Conservation (phyloP, 352 stramenopile species). For the Pythium guiyangense region DNA sequence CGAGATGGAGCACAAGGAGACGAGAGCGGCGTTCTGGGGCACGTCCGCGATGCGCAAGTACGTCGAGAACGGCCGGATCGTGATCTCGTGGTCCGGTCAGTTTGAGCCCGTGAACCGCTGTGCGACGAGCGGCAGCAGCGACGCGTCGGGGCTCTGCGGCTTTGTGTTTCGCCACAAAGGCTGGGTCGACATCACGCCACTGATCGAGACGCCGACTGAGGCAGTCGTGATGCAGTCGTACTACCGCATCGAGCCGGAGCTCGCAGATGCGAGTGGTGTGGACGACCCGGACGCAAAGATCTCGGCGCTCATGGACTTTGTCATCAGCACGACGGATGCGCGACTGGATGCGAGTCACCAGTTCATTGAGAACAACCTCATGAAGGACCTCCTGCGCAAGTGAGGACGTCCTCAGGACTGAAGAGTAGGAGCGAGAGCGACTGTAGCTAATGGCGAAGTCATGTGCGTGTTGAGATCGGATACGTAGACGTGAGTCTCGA, state of each 20-base stretch:
- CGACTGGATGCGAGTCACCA: slow-evolving; percentile 11
- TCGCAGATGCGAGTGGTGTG: neutral
- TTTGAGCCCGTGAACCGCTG: slow-evolving; percentile 5
- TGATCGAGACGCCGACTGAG: slow-evolving; percentile 1
- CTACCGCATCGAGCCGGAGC: slow-evolving; percentile 12
- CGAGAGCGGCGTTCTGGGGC: slow-evolving; percentile 11
- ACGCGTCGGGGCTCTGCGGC: neutral
- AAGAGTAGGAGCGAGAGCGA: too few species aligned
- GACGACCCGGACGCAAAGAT: slow-evolving; percentile 10
- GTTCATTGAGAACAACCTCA: slow-evolving; percentile 15
- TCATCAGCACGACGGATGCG: slow-evolving; percentile 11
- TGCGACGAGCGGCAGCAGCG: neutral
- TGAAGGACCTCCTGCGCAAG: slow-evolving; percentile 4
- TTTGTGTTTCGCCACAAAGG: slow-evolving; percentile 12
- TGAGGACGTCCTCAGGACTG: neutral
- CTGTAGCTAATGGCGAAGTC: too few species aligned
- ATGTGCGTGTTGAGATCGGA: too few species aligned
- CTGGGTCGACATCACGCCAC: slow-evolving; percentile 13
- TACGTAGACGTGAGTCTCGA: too few species aligned
- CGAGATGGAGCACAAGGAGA: slow-evolving; percentile 15
- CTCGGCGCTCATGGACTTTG: slow-evolving; percentile 14
- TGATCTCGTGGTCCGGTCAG: slow-evolving; percentile 9
- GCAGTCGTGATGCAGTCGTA: slow-evolving; percentile 16
- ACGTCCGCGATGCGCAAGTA: slow-evolving; percentile 13
- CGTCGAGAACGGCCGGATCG: slow-evolving; percentile 13